Evolutionary conservation across 306 rosid genomes (phyloP), one percentile per base, ranked within the genome.

Genomic region (Prunus padus): DNA sequence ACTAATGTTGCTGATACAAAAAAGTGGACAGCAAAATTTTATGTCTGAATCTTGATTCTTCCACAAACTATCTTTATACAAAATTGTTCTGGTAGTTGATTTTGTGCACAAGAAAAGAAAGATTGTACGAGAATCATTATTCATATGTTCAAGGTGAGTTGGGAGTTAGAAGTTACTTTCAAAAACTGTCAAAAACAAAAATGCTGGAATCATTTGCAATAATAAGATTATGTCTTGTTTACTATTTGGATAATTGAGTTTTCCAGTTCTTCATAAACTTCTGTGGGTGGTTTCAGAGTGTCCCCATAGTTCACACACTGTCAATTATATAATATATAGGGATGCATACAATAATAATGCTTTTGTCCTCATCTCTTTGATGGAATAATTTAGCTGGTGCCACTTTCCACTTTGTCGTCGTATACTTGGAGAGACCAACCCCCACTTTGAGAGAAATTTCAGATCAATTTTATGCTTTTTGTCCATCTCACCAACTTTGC

Each of bases 401-500:
- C 56, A 51, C 56, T 20, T n/a, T 31, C 42, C 49, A 64, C 47
- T 11, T 22, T n/a, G 70, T 37, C 50, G 64, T 31, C 51, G 52
- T 51, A 11, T 33, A 22, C 10, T 54, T 6, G 60, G 60, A 4
- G 33, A 5, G 64, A 57, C 18, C 64, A 12, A 3, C 42, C 40
- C 5, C 66, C 42, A 12, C 66, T 63, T 31, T 59, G 8, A 2
- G 5, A 2, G 67, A 59, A 23, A 40, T 37, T 72, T 56, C 13
- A 57, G 26, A 18, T 56, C 15, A 30, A 59, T 61, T 4, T 44
- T 63, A 8, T 31, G 67, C 23, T 31, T 15, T 62, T 30, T 14
- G 67, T 62, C 44, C 67, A 62, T 15, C 6, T 62, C 3, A 73
- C 56, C 76, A 60, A 73, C 59, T 60, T 6, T n/a, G n/a, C 59